Conservation (phyloP, 139 green algal genomes). For the Asterochloris erici region DNA sequence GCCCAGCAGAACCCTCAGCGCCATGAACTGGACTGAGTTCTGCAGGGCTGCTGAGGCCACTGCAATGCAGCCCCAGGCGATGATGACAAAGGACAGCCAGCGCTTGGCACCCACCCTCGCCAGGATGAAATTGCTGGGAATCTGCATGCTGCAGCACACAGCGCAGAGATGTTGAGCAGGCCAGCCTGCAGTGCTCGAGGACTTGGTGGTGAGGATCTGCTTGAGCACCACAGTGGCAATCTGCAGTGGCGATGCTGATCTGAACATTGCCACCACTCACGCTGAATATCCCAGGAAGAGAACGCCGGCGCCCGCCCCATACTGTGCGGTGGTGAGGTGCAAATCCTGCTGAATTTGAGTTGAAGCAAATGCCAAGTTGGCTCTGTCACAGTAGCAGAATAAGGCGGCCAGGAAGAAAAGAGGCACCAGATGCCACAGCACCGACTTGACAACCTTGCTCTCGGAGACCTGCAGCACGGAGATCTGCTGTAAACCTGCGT, state of each 20-base stretch:
- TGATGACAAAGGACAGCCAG: constrained; percentile 15
- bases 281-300: constrained; percentile 5
- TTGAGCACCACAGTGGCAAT: no score
- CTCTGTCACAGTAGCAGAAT: constrained; percentile 3
- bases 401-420: background rate
- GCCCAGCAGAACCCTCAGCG: constrained; percentile 27
- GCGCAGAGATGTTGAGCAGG: no score
- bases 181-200: no score
- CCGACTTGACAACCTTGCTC: no score
- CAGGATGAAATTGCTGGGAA: constrained; percentile 13
- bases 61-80: constrained; percentile 20
- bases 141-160: background rate
- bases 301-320: constrained; percentile 9
- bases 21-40: constrained; percentile 16
- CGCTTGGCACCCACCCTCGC: constrained; percentile 6
- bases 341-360: constrained; percentile 6
- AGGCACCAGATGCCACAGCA: background rate
- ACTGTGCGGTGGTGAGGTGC: constrained; percentile 2
- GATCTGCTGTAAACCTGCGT: no score
- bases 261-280: background rate
- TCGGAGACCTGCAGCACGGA: no score
- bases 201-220: no score
- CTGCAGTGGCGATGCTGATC: no score
- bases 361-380: constrained; percentile 5
- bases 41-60: constrained; percentile 9